These are phyloP conservation scores for Calycina herbarum DNA, from an alignment of 2,329 filamentous ascomycete species.

Conservation along the genomic window DNA sequence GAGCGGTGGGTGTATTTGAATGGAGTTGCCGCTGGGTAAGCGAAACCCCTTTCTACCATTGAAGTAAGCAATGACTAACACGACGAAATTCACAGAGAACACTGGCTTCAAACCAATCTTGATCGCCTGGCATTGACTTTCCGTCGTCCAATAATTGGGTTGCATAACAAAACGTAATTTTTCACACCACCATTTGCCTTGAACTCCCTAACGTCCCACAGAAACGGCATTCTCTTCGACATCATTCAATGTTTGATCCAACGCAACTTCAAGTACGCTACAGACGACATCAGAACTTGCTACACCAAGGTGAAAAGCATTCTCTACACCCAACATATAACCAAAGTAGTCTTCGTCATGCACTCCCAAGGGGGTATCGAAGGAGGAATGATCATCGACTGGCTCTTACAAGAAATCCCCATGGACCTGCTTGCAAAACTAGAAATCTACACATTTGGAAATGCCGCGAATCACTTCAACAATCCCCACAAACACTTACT, in stretches of 20 bases:
- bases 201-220: constrained; percentile 19
- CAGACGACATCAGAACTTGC: constrained; percentile 63
- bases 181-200: background rate
- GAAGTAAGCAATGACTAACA: constrained; percentile 15
- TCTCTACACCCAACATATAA: constrained; percentile 60
- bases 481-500: constrained; percentile 58
- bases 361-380: constrained; percentile 80
- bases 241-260: constrained; percentile 76
- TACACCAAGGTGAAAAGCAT: constrained; percentile 62
- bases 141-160: constrained; percentile 66
- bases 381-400: constrained; percentile 71
- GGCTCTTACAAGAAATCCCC: constrained; percentile 71
- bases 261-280: constrained; percentile 72
- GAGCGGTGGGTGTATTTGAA: constrained; percentile 84
- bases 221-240: constrained; percentile 69
- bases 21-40: constrained; percentile 64
- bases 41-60: constrained; percentile 25
- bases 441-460: constrained; percentile 77
- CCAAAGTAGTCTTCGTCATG: constrained; percentile 71
- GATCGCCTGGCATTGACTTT: constrained; percentile 73
- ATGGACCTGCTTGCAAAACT: constrained; percentile 65
- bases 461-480: constrained; percentile 79
- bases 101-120: constrained; percentile 71
- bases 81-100: constrained; percentile 43
- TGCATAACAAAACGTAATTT: constrained; percentile 70